Base-by-base conservation (phyloP, 352 stramenopile genomes). In the Globisporangium takayamanum region DNA sequence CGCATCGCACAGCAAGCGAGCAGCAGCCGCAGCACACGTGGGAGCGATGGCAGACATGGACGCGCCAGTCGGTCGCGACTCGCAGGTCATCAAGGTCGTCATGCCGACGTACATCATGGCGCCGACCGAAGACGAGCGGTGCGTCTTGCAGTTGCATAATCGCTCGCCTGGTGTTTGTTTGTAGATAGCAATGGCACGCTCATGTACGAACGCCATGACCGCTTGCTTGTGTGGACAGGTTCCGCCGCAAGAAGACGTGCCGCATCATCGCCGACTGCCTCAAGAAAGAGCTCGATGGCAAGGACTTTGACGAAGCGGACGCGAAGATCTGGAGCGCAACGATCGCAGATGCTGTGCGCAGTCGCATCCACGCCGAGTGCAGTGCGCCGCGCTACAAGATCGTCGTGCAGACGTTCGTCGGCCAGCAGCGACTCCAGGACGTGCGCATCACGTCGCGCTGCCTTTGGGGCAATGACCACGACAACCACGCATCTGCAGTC, bases 321-420 rank as follows among this genome's bases (percentile, higher is more conserved):
- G 76, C 65, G 51, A 91, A 84, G 51, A 55, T 46, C 28, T 94
- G 80, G 82, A 81, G 69, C 62, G 76, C 68, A n/a, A 56, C 69
- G 39, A 80, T 91, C 39, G 78, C 84, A 3, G 82, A 94, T 57
- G 57, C 68, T 22, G 74, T 94, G 44, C 87, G 87, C 62, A 52
- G 60, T 26, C 69, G 77, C 41, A 81, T 92, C 55, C 65, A 78
- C 58, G 58, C 72, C 50, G 84, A 91, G 28, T 90, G 79, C 57
- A 68, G 69, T 50, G 85, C 95, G 42, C 85, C 87, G 20, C 83
- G 94, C 26, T 98, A 98, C 69, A 98, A 98, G 61, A 72, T 98
- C 47, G 72, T 98, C 28, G 92, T 97, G 33, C 94, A 98, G 70
- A 88, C 94, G 25, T 98, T 96, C 44, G 87, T 98, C 57, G 95